phyloP scores from a whole-genome alignment of 2,329 filamentous ascomycete genomes.

The Penicillium aurantiogriseum region DNA sequence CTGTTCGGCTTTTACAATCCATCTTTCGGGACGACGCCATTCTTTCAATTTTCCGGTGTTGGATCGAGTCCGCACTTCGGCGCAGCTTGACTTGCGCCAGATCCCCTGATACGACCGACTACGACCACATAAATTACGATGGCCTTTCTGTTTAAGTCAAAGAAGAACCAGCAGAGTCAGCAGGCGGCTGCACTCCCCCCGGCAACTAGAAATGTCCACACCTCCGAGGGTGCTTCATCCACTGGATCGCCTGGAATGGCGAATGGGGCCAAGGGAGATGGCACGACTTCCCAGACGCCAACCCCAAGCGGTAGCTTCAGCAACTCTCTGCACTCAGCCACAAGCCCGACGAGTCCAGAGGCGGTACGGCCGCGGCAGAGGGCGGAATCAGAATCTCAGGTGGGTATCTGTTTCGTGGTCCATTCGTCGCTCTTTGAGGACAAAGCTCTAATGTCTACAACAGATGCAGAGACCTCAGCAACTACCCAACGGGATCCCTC shows the following conservation, averaged over 20 bases:
- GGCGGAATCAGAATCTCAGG: conserved; percentile 56
- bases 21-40: not conserved
- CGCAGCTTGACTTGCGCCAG: conserved; percentile 16
- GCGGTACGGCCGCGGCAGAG: conserved; percentile 59
- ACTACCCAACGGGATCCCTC: conserved; percentile 55
- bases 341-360: conserved; percentile 63
- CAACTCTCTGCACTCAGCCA: conserved; percentile 66
- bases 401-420: conserved; percentile 34
- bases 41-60: conserved; percentile 11
- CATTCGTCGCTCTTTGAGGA: conserved; percentile 1
- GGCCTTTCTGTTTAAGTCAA: conserved; percentile 81
- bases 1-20: not conserved
- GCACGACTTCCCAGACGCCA: conserved; percentile 53
- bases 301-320: conserved; percentile 73
- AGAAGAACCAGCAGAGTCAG: conserved; percentile 66
- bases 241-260: conserved; percentile 44
- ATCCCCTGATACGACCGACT: conserved; percentile 33
- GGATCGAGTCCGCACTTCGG: conserved; percentile 11
- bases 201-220: conserved; percentile 57
- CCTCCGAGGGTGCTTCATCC: conserved; percentile 52
- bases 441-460: not conserved
- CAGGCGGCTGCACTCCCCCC: conserved; percentile 45
- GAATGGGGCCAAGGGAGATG: conserved; percentile 47
- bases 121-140: conserved; percentile 51
- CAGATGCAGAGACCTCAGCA: conserved; percentile 42